A percentile compares a stretch with the other conserved stretches of the same genome.
Conservation (phyloP, 768 basidiomycete genomes). For the Podaxis sp. region DNA sequence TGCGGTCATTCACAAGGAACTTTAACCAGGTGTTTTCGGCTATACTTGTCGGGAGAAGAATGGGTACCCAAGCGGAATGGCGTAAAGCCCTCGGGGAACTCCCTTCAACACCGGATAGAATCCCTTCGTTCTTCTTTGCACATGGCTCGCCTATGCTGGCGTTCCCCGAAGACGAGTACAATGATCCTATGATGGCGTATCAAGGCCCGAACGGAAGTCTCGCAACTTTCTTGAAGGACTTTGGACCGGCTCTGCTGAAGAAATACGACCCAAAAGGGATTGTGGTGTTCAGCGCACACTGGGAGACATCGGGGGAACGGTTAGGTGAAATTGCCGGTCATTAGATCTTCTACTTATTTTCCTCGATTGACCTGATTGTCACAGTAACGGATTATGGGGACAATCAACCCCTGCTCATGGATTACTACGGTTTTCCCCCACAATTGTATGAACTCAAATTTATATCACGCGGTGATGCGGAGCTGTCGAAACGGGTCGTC, state of each 20-base stretch:
- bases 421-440: slow-evolving; percentile 68
- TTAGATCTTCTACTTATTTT: neutral
- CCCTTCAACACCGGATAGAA: slow-evolving; percentile 54
- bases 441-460: slow-evolving; percentile 64
- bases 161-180: slow-evolving; percentile 26
- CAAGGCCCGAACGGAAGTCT: slow-evolving; percentile 53
- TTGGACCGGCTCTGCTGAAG: slow-evolving; percentile 59
- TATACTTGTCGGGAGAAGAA: neutral
- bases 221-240: slow-evolving; percentile 57
- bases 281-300: slow-evolving; percentile 81
- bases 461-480: slow-evolving; percentile 60
- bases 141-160: slow-evolving; percentile 63
- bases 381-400: slow-evolving; percentile 77
- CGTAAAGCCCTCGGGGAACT: slow-evolving; percentile 50
- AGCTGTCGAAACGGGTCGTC: slow-evolving; percentile 57
- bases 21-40: neutral
- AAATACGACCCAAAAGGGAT: slow-evolving; percentile 81
- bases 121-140: slow-evolving; percentile 76
- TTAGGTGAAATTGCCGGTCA: slow-evolving; percentile 40
- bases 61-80: slow-evolving; percentile 38
- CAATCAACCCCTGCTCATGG: slow-evolving; percentile 71
- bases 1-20: neutral
- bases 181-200: slow-evolving; percentile 24
- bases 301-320: slow-evolving; percentile 63
- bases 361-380: neutral